These are phyloP conservation scores for Sphaerulina vaccinii DNA, from an alignment of 2,329 filamentous ascomycete genomes.

Conservation along the genomic window DNA sequence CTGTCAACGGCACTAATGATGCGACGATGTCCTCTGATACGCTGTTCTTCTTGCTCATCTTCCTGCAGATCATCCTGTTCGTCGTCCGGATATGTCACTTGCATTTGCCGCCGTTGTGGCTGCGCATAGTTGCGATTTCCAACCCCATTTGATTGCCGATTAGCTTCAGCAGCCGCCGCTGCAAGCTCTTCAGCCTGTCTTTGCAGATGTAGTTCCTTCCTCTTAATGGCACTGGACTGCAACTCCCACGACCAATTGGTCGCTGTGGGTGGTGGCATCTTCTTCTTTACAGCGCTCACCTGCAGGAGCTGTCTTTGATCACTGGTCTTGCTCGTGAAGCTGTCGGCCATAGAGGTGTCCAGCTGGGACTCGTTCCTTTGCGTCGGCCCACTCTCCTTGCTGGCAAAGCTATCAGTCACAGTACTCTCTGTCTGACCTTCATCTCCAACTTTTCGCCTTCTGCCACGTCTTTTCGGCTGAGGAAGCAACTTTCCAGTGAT, in stretches of 20 bases:
- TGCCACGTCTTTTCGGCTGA: slow-evolving; percentile 14
- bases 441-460: slow-evolving; percentile 8
- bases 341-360: neutral
- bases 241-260: neutral
- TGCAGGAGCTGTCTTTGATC: slow-evolving; percentile 33
- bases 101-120: neutral
- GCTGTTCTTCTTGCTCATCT: neutral
- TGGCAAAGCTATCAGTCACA: slow-evolving; percentile 20
- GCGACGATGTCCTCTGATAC: neutral
- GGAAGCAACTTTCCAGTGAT: slow-evolving; percentile 5
- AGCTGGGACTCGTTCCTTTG: neutral
- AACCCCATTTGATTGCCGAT: neutral
- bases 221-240: slow-evolving; percentile 10
- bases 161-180: neutral
- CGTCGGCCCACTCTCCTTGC: slow-evolving; percentile 8
- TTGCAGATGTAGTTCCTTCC: slow-evolving; percentile 4
- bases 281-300: slow-evolving; percentile 1
- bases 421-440: slow-evolving; percentile 10
- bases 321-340: slow-evolving; percentile 29
- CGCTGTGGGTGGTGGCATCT: neutral
- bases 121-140: neutral
- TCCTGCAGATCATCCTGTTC: slow-evolving; percentile 5
- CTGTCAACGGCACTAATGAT: slow-evolving; percentile 1
- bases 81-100: neutral
- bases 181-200: slow-evolving; percentile 4